Evolutionary conservation across 2,329 filamentous ascomycete species (phyloP), one percentile per base, ranked within the genome.

Genomic region (Fusarium sp.): DNA sequence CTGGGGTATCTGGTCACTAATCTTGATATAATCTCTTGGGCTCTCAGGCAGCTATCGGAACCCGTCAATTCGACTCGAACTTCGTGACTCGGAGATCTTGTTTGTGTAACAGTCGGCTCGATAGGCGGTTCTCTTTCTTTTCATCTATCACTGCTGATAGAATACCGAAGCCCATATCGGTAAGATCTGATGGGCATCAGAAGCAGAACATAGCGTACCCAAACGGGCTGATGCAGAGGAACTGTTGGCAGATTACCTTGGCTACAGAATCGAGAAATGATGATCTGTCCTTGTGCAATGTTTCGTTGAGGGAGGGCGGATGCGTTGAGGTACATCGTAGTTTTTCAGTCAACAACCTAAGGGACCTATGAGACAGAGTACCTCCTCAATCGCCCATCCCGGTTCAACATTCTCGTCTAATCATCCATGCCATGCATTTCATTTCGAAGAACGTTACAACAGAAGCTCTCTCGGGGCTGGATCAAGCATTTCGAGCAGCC

Each of bases 261-360:
- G 30, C 30, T 25, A 25, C 30, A 40, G 37, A 44, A 53, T 46
- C 28, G 37, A 49, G 57, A 60, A 60, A 35, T 12, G 43, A 50
- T n/a, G 53, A 53, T 58, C 49, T 64, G 21, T 60, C 28, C 50
- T 46, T 38, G 43, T 28, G 25, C 25, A 25, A 25, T 37, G n/a
- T 61, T 61, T 59, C 56, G 71, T 73, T 73, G 59, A 72, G 58
- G 43, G 40, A 70, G 70, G 49, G 30, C n/a, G 28, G 60, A 64
- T 59, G 52, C 44, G 67, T 74, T 74, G 67, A 74, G 67, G 23
- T 35, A 21, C 25, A 25, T 32, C 44, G 25, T 49, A 43, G 13
- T 33, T 52, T 52, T 43, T 44, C n/a, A 46, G 38, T 47, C 64
- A 56, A 33, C 23, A 42, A n/a, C 18, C 47, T 32, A 50, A 47